phyloP scores from a whole-genome alignment of 2,329 filamentous ascomycete genomes.

The Zasmidium cellare region DNA sequence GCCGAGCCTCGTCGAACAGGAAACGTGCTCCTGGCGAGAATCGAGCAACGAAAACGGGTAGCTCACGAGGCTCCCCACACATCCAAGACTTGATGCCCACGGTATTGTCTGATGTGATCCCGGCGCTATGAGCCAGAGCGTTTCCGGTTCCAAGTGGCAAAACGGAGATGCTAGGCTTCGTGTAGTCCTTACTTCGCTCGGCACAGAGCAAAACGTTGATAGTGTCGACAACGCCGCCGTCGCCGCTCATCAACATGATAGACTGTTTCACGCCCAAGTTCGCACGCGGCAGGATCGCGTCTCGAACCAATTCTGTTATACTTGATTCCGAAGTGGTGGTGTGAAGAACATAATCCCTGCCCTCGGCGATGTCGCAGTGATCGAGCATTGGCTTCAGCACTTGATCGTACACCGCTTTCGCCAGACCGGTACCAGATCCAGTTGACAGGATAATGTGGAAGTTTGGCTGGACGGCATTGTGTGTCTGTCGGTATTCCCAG shows the following conservation, averaged over 20 bases:
- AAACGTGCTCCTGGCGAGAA: conserved; percentile 48
- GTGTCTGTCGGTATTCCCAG: conserved; percentile 20
- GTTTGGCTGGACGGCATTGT: conserved; percentile 12
- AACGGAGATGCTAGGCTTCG: conserved; percentile 58
- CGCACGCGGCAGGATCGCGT: conserved; percentile 51
- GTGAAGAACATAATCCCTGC: conserved; percentile 49
- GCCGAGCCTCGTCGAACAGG: conserved; percentile 45
- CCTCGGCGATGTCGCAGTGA: conserved; percentile 39
- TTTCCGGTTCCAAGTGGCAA: conserved; percentile 50
- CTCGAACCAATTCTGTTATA: conserved; percentile 62
- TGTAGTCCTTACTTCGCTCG: conserved; percentile 47
- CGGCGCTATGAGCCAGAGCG: conserved; percentile 49
- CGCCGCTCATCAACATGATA: conserved; percentile 79
- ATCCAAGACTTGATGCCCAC: conserved; percentile 43
- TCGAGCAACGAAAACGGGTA: conserved; percentile 45
- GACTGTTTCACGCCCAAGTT: conserved; percentile 54
- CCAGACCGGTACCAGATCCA: conserved; percentile 45
- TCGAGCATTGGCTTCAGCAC: conserved; percentile 44
- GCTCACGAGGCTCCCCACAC: conserved; percentile 34
- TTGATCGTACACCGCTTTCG: conserved; percentile 40
- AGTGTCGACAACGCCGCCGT: conserved; percentile 82
- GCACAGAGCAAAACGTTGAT: conserved; percentile 63
- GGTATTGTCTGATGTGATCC: conserved; percentile 39
- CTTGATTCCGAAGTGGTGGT: conserved; percentile 64
- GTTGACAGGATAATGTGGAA: conserved; percentile 48